phyloP scores from a whole-genome alignment of 1,284 basidiomycete genomes.

The Pseudozyma flocculosa region DNA sequence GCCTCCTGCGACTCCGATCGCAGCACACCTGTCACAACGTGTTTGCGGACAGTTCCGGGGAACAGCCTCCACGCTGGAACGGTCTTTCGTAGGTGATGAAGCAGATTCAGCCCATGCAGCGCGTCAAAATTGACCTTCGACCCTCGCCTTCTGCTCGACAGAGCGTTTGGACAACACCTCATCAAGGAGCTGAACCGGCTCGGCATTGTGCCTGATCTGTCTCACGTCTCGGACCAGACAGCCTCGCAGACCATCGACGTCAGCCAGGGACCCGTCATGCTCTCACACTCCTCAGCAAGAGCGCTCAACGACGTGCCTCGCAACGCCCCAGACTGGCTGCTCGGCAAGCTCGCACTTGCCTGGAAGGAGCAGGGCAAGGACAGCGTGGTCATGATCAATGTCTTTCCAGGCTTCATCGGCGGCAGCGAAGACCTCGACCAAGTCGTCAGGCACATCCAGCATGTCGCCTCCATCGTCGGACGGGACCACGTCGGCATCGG shows the following conservation, averaged over 20 bases:
- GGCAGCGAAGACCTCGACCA: conserved; percentile 21
- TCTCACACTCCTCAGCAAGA: conserved; percentile 27
- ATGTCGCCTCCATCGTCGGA: conserved; percentile 21
- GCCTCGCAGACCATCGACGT: conserved; percentile 22
- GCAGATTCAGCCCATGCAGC: no score
- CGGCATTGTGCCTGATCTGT: conserved; percentile 32
- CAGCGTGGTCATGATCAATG: conserved; percentile 33
- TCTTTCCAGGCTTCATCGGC: conserved; percentile 35
- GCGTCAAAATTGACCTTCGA: no score
- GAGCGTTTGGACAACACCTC: conserved; percentile 15
- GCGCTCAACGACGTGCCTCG: conserved; percentile 12
- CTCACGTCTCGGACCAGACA: conserved; percentile 30
- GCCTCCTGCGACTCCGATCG: no score
- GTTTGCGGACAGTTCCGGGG: conserved; percentile 25
- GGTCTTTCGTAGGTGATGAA: conserved; percentile 6
- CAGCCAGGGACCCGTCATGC: conserved; percentile 28
- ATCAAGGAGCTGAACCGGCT: conserved; percentile 30
- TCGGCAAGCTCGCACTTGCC: conserved; percentile 8
- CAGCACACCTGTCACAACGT: conserved; percentile 32
- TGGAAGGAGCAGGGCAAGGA: conserved; percentile 8
- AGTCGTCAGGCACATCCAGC: conserved; percentile 19
- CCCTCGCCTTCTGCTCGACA: not conserved
- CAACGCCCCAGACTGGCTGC: conserved; percentile 28
- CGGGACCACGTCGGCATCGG: conserved; percentile 26
- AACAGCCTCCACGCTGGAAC: conserved; percentile 21